Conservation (phyloP, 805 yeast genomes). For the Saturnispora hagleri region DNA sequence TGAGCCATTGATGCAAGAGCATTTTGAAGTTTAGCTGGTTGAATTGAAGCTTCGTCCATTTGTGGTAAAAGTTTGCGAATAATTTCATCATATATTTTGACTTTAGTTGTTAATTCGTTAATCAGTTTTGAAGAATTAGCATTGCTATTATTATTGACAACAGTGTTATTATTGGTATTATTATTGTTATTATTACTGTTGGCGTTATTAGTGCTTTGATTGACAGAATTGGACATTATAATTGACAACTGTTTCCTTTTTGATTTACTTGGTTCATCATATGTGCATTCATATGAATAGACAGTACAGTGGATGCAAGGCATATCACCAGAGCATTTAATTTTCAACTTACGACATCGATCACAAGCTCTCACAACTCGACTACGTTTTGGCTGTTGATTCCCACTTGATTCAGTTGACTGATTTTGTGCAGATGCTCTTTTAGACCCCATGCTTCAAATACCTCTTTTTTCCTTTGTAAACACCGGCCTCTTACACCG, state of each 20-base stretch:
- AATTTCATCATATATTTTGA: conserved; percentile 27
- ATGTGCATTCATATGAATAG: conserved; percentile 75
- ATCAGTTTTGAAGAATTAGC: conserved; percentile 19
- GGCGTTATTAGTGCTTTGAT: conserved; percentile 28
- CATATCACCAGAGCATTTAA: conserved; percentile 41
- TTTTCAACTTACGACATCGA: conserved; percentile 40
- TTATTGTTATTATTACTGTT: not conserved
- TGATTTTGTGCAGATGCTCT: not conserved
- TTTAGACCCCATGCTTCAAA: not conserved
- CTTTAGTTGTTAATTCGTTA: conserved; percentile 25
- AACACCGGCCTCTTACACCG: not conserved
- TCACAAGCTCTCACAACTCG: conserved; percentile 44
- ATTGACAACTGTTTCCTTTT: conserved; percentile 28
- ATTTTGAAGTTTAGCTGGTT: conserved; percentile 26
- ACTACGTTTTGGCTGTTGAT: conserved; percentile 22
- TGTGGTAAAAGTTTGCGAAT: conserved; percentile 26
- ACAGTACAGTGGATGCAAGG: conserved; percentile 66
- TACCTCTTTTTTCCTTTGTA: not conserved
- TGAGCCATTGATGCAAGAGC: conserved; percentile 18
- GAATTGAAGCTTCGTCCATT: conserved; percentile 27
- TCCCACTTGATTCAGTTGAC: not conserved
- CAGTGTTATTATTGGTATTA: not conserved
- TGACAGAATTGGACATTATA: conserved; percentile 34
- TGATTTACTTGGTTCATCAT: conserved; percentile 52
- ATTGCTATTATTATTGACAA: not conserved